Conservation (phyloP, 768 basidiomycete species). For the Boletus tylopilopsis region DNA sequence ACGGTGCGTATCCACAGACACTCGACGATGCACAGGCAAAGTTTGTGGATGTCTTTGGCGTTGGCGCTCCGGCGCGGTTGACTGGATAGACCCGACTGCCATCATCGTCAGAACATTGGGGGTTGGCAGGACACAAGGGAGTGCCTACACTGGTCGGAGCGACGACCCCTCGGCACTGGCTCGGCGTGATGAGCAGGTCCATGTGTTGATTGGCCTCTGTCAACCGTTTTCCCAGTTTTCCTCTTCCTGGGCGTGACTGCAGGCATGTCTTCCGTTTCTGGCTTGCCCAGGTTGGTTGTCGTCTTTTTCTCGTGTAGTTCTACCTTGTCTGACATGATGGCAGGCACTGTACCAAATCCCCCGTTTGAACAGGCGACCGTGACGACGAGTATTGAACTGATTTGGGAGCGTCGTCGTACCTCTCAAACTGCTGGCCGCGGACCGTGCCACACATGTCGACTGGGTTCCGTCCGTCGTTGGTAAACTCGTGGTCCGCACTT, state of each 20-base stretch:
- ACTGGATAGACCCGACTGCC: slow-evolving; percentile 20
- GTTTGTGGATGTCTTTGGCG: slow-evolving; percentile 23
- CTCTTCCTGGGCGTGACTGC: slow-evolving; percentile 24
- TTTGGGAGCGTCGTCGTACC: slow-evolving; percentile 26
- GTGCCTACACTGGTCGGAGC: slow-evolving; percentile 25
- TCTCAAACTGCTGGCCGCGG: slow-evolving; percentile 13
- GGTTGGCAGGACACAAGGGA: not conserved
- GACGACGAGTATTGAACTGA: slow-evolving; percentile 18
- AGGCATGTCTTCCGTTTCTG: slow-evolving; percentile 16
- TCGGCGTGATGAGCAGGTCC: slow-evolving; percentile 14
- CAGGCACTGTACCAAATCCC: slow-evolving; percentile 5
- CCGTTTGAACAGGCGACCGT: slow-evolving; percentile 12
- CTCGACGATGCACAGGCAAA: slow-evolving; percentile 22
- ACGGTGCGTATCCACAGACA: slow-evolving; percentile 25
- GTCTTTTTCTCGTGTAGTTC: slow-evolving; percentile 23
- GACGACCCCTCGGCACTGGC: slow-evolving; percentile 19
- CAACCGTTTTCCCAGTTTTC: slow-evolving; percentile 18
- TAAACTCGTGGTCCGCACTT: not conserved
- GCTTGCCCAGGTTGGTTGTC: slow-evolving; percentile 8
- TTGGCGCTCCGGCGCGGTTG: slow-evolving; percentile 23
- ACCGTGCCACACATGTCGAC: slow-evolving; percentile 12
- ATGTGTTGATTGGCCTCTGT: slow-evolving; percentile 13
- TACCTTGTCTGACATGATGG: slow-evolving; percentile 28
- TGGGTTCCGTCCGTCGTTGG: not conserved
- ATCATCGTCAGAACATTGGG: slow-evolving; percentile 7